Evolutionary conservation across 352 stramenopile genomes (phyloP), one percentile per base, ranked within the genome.

Genomic region (Phytopythium cucurbitacearum): DNA sequence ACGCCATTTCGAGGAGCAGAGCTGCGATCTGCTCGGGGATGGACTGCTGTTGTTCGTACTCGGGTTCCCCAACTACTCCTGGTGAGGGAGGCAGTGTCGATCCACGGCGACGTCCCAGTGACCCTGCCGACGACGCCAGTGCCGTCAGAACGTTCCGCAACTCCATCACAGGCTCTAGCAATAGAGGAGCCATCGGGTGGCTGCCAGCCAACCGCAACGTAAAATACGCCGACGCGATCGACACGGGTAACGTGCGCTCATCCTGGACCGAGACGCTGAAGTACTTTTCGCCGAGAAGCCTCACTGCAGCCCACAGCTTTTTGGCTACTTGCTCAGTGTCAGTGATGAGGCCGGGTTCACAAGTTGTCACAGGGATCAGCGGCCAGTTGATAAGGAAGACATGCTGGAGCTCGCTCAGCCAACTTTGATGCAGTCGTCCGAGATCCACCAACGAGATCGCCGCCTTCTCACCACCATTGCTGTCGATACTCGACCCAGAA

Each of bases 381-480:
- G 48, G 58, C 9, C 50, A 73, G 36, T 76, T 67, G 4, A 56
- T 52, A 9, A 86, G 64, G 13, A 80, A 84, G 12, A 84, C 34
- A 21, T 69, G 71, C 15, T 75, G 64, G 13, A 78, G 38, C 16
- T 82, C 72, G 33, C 73, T 85, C 15, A 82, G 38, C 78, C 78
- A 89, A 34, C 65, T 71, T 34, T 89, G 78, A 53, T 89, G 78
- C 0, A 80, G 63, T 42, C 80, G 85, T 0, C 78, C 78, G 0
- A 89, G 67, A 8, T 67, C 54, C 4, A 89, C 58, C 0, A 89
- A 62, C 10, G 71, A 75, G 0, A 66, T 59, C 11, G 55, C 51
- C 8, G 36, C 46, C 33, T 11, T n/a, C 4, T 40, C 37, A 28
- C 21, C 21, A 2, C 21, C 21, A 28, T 28, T 28, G 16, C 35